phyloP scores from a whole-genome alignment of 306 rosid genomes.

The Datisca glomerata region DNA sequence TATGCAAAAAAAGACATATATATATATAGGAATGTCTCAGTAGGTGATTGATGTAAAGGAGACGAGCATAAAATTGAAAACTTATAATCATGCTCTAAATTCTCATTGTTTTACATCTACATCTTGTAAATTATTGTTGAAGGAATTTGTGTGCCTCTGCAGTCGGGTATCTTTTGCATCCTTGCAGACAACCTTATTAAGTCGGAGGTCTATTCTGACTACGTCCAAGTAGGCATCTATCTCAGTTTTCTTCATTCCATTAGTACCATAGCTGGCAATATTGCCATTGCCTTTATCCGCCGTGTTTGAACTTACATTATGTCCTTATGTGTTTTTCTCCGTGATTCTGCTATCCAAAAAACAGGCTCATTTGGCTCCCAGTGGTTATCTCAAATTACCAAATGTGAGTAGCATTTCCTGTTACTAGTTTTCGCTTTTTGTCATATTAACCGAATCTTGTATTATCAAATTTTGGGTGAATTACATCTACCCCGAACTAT shows the following conservation, averaged over 20 bases:
- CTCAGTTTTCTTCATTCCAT: background rate
- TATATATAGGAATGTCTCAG: too few species aligned
- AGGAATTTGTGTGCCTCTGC: constrained; percentile 11
- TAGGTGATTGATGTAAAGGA: too few species aligned
- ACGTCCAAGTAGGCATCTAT: constrained; percentile 37
- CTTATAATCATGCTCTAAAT: too few species aligned
- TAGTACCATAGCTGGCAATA: background rate
- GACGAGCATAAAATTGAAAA: too few species aligned
- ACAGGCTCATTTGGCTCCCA: constrained; percentile 77
- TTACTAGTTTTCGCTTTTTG: background rate
- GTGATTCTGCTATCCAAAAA: too few species aligned
- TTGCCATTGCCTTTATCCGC: background rate
- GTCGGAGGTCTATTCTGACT: constrained; percentile 45
- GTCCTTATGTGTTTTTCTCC: background rate
- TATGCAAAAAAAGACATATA: too few species aligned
- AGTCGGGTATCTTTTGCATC: constrained; percentile 50
- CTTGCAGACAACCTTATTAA: constrained; percentile 34
- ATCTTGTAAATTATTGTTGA: constrained; percentile 2
- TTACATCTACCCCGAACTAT: too few species aligned
- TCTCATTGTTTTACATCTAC: too few species aligned
- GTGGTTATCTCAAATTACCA: constrained; percentile 70
- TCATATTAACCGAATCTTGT: too few species aligned
- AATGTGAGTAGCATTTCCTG: constrained; percentile 36
- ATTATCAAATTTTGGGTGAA: too few species aligned
- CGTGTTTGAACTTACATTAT: background rate